Base-by-base conservation (phyloP, 495 filamentous ascomycete genomes). In the Cairneyella variabilis region DNA sequence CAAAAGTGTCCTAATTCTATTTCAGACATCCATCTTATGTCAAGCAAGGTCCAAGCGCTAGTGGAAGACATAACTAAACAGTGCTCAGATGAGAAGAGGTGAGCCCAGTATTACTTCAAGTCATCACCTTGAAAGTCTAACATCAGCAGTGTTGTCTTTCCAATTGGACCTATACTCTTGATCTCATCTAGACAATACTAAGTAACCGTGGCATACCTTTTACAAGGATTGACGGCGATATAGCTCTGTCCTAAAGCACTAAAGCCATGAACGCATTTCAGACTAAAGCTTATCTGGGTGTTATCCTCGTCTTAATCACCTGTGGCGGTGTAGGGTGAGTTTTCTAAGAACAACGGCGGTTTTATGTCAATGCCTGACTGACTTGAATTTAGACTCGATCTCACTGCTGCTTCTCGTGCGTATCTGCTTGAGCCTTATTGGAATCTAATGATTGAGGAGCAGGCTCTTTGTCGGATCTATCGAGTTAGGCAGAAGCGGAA, bases 401-500 rank as follows among this genome's bases (percentile, higher is more conserved):
- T 74, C 0, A 69, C 70, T 0, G 67, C 50, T 3, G 66, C 68
- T 1, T 69, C 66, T 10, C 63, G 68, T 27, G 71, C 66, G 0
- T 75, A 69, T 32, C 61, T 75, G 5, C 70, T 75, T 57, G 68
- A 70, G 50, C 66, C 66, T 7, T 64, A 69, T 21, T 70, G 66
- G 68, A 71, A 71, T 17, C 70, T 69, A 6, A 71, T 65, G 0
- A 40, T 72, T 0, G 71, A 74, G 37, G 71, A 74, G 10, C 69
- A 74, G 45, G 69, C 70, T 2, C 48, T 74, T 0, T 64, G 64
- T 3, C 61, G 69, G 21, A 62, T 74, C 9, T 63, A 72, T 27
- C 51, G 71, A 17, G 51, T 71, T 8, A 69, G 67, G 0, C 70
- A 74, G 45, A 60, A n/a, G 9, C 34, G 54, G 14, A 59, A 69